Evolutionary conservation across 2,329 filamentous ascomycete genomes (phyloP).

Genomic region (Ilyonectria mors-panacis): DNA sequence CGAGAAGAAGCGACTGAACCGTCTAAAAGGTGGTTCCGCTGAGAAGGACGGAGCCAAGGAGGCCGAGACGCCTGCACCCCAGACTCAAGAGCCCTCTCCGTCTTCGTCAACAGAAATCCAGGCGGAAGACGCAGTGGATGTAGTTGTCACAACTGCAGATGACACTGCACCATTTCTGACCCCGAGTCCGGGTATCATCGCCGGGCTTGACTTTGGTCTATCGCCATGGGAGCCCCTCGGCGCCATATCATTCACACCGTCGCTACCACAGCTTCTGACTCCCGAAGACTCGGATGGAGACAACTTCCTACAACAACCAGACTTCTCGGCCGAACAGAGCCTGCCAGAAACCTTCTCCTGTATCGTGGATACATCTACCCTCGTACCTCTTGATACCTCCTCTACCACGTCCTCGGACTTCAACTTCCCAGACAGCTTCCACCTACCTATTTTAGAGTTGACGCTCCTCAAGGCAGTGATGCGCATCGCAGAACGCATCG

Average conservation of each 20-base stretch:
- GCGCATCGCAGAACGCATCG: constrained; percentile 63
- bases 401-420: constrained; percentile 40
- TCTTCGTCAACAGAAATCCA: constrained; percentile 21
- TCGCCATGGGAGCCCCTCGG: constrained; percentile 42
- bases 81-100: constrained; percentile 10
- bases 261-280: constrained; percentile 35
- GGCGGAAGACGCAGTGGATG: constrained; percentile 21
- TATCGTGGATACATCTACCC: constrained; percentile 41
- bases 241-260: constrained; percentile 36
- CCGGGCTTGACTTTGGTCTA: constrained; percentile 43
- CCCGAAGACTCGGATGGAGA: constrained; percentile 25
- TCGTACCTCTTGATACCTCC: constrained; percentile 25
- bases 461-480: constrained; percentile 63
- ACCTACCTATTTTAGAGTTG: constrained; percentile 64
- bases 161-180: constrained; percentile 17
- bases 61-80: background rate
- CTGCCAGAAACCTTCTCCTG: constrained; percentile 32
- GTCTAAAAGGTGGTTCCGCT: constrained; percentile 42
- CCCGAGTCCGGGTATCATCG: constrained; percentile 33
- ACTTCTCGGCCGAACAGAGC: background rate
- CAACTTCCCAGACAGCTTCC: constrained; percentile 62
- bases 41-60: constrained; percentile 20
- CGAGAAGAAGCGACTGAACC: constrained; percentile 52
- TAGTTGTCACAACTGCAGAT: constrained; percentile 7
- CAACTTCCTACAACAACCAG: constrained; percentile 13